Evolutionary conservation across 2,329 filamentous ascomycete species (phyloP), one percentile per base, ranked within the genome.

Genomic region (Nannizzia gypsea): DNA sequence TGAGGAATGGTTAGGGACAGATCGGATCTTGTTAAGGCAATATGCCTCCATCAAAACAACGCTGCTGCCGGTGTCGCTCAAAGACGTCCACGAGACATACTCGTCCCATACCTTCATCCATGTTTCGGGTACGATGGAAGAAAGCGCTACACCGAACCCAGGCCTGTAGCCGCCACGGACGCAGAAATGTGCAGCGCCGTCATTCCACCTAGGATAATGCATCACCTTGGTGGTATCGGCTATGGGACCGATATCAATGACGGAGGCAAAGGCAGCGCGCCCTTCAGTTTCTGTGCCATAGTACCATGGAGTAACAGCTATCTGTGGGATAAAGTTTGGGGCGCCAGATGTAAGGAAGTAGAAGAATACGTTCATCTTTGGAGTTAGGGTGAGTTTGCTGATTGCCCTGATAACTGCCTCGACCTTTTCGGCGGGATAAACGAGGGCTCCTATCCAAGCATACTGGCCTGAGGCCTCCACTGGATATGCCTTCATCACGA

Each of bases 401-500:
- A 52, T 9, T 31, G 46, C 46, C 15, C 46, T 24, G 26, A 52
- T 8, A 22, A 52, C 22, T 0, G 20, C 2, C 9, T 31, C 26
- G 22, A 52, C 20, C 46, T 52, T 52, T 13, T 52, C 46, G 15
- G 20, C 46, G 11, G 46, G 13, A 52, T 26, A 52, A 15, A 31
- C 46, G n/a, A 52, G 46, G 46, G 46, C 13, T 2, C 46, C 46
- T 8, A 52, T n/a, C 46, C 46, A 52, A 17, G 46, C 46, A 11
- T 26, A 52, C 22, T 31, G 20, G 20, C 26, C 22, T 6, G 20
- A 24, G 26, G 20, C 15, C 20, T 26, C 26, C 8, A 26, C 22
- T 3, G 46, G 46, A 22, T 52, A 52, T 17, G 46, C 20, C 46
- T 52, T 52, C 22, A 26, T 26, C 26, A 26, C 76, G 6, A 77